These are phyloP conservation scores for Alternaria brassicicola DNA, from an alignment of 2,329 filamentous ascomycete genomes.

Conservation along the genomic window DNA sequence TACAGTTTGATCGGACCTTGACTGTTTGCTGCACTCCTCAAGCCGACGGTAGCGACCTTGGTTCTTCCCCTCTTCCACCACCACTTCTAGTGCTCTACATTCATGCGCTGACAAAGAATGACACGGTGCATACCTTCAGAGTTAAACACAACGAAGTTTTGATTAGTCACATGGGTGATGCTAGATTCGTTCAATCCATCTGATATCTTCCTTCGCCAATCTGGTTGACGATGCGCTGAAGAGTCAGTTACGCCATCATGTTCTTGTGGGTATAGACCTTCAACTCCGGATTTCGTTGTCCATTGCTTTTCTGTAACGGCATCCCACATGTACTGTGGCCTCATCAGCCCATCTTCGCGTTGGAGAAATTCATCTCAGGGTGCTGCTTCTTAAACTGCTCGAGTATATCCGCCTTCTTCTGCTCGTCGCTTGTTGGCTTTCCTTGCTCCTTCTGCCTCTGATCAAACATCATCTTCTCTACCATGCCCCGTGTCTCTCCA, in stretches of 20 bases:
- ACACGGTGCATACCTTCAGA: not conserved
- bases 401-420: constrained; percentile 91
- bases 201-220: not conserved
- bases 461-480: constrained; percentile 99
- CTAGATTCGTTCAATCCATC: not conserved
- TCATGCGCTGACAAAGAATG: not conserved
- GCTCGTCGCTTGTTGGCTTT: constrained; percentile 87
- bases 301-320: not conserved
- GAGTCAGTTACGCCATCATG: not conserved
- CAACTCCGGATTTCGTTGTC: not conserved
- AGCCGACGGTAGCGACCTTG: not conserved
- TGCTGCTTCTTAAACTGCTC: constrained; percentile 86
- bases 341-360: constrained; percentile 63
- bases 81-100: not conserved
- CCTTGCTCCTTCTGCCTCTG: constrained; percentile 96
- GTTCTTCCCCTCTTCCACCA: not conserved
- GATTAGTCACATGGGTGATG: not conserved
- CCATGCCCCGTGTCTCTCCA: constrained; percentile 93
- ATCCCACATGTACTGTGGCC: not conserved
- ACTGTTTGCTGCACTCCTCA: not conserved
- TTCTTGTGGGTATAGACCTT: not conserved
- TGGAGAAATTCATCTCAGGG: constrained; percentile 73
- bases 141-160: not conserved
- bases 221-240: not conserved
- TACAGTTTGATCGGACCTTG: not conserved